These are phyloP conservation scores for Myxozyma lipomycoides DNA, from an alignment of 805 yeast genomes.

Conservation along the genomic window DNA sequence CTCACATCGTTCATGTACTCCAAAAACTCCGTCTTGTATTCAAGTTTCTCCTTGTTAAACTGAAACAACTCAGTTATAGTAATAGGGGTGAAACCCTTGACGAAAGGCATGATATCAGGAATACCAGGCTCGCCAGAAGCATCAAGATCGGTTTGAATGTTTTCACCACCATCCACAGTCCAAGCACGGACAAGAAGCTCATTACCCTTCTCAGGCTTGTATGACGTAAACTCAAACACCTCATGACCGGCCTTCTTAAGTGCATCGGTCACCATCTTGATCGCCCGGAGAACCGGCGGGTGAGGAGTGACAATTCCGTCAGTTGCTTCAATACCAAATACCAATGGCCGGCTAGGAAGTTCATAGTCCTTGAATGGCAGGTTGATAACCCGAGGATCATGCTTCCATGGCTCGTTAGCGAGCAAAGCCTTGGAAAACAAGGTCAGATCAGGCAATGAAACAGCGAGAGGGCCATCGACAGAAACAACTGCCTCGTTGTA, in stretches of 20 bases:
- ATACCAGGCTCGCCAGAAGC: constrained; percentile 29
- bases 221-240: constrained; percentile 47
- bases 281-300: constrained; percentile 49
- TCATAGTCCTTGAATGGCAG: constrained; percentile 39
- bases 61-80: constrained; percentile 16
- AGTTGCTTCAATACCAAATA: constrained; percentile 42
- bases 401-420: constrained; percentile 42
- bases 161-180: constrained; percentile 29
- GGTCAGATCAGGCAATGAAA: constrained; percentile 49
- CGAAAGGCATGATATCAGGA: constrained; percentile 23
- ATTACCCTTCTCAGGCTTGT: constrained; percentile 26
- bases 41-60: constrained; percentile 28
- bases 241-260: constrained; percentile 45
- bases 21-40: constrained; percentile 26
- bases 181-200: constrained; percentile 21
- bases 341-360: constrained; percentile 39
- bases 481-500: constrained; percentile 43
- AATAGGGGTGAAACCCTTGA: constrained; percentile 20
- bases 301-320: constrained; percentile 48
- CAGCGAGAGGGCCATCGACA: constrained; percentile 54
- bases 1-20: constrained; percentile 23
- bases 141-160: constrained; percentile 23
- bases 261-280: constrained; percentile 37
- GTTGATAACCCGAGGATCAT: constrained; percentile 43
- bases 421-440: constrained; percentile 45